Base-by-base conservation (phyloP, 2,329 filamentous ascomycete genomes). In the Orbilia quercus region DNA sequence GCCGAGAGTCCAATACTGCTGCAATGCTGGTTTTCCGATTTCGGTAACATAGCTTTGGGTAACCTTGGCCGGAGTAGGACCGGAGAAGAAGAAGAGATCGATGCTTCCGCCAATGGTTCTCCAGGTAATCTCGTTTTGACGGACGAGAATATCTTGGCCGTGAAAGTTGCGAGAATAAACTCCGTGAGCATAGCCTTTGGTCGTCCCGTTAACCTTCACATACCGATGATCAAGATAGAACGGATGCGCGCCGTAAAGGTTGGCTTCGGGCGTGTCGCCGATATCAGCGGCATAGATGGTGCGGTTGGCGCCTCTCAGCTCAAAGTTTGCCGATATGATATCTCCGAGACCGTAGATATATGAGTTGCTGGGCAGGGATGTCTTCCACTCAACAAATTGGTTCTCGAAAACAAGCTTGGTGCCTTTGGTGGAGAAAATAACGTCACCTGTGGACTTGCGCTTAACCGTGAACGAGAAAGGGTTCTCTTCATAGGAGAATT, bases 341-440 rank as follows among this genome's bases (percentile, higher is more conserved):
- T 94, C 91, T 36, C 91, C 91, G 1, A 94, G 84, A 0, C 91
- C 91, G 78, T 95, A 95, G 4, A 95, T 82, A 77, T 90, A 87
- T 0, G 90, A 89, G 59, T 87, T 82, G 0, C 85, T 80, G 0
- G 91, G 90, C 9, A 95, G 83, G 72, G 83, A 85, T 1, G 91
- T 93, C 45, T 89, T 85, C 69, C 94, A 83, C 18, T 88, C 86
- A 22, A 95, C 80, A 77, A 92, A 95, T 80, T 95, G 91, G 9
- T 87, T 87, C 81, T 95, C 89, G 77, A 92, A 95, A 45, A 95
- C 83, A 9, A 95, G 81, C 7, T 84, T 82, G 2, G 86, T 85
- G 0, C 84, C 88, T 0, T 87, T 87, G 0, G 90, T 91, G 77
- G 93, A 88, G 79, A 92, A 91, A 7, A 92, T 80, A 2, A 86